Percentiles rank a stretch among this genome's conserved stretches.
Conservation (phyloP, 169 alveolate species). For the Babesia gibsoni region DNA sequence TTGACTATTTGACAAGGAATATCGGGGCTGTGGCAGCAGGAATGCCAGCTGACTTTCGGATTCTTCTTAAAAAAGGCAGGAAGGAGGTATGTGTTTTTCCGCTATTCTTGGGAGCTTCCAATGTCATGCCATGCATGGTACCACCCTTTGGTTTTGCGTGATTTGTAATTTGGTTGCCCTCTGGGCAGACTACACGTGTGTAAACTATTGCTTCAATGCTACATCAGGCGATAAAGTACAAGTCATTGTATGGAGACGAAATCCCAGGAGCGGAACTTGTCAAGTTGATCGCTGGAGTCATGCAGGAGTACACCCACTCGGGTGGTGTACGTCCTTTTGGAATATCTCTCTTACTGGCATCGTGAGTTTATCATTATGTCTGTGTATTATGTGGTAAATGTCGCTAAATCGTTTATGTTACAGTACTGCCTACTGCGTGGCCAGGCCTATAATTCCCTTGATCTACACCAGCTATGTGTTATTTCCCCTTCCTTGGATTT, state of each 20-base stretch:
- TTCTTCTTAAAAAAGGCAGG: constrained; percentile 83
- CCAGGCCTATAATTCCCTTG: constrained; percentile 30
- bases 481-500: constrained; percentile 61
- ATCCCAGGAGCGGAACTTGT: constrained; percentile 92
- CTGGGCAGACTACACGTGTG: not conserved
- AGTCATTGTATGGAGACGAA: constrained; percentile 89
- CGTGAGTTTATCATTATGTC: constrained; percentile 38
- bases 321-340: constrained; percentile 99
- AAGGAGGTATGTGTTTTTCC: constrained; percentile 69
- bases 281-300: constrained; percentile 92
- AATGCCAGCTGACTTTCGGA: constrained; percentile 97
- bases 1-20: constrained; percentile 87
- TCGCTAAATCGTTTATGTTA: not conserved
- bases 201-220: not conserved
- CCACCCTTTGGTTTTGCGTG: not conserved
- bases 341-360: constrained; percentile 93
- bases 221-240: constrained; percentile 83
- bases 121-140: not conserved
- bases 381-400: not conserved
- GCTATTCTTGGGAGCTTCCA: not conserved
- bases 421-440: not conserved
- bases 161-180: not conserved
- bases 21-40: constrained; percentile 95
- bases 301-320: constrained; percentile 97
- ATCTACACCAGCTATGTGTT: too few species aligned